phyloP scores from a whole-genome alignment of 805 yeast species.

The Nakazawaea anatomiae region DNA sequence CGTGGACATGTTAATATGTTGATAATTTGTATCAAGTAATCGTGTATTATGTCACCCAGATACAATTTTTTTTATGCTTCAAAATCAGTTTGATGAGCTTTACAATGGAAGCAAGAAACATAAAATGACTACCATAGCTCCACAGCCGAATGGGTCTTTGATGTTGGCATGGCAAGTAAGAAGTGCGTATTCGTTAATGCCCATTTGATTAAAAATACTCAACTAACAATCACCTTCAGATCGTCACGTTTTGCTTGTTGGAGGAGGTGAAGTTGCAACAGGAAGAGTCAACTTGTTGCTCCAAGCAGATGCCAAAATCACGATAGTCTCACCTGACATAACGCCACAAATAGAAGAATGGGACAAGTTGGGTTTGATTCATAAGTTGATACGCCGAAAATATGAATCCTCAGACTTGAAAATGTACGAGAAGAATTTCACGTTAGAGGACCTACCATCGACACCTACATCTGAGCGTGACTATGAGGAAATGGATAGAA shows the following conservation, averaged over 20 bases:
- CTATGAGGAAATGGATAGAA: constrained; percentile 26
- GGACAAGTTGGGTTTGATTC: constrained; percentile 33
- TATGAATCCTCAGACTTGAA: constrained; percentile 42
- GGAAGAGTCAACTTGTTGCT: constrained; percentile 62
- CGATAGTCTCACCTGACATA: constrained; percentile 48
- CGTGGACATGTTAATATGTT: neutral
- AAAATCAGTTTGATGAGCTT: neutral
- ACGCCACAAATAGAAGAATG: constrained; percentile 29
- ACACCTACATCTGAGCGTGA: constrained; percentile 21
- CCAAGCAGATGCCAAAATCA: constrained; percentile 64
- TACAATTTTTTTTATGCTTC: neutral
- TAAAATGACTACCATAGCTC: constrained; percentile 12
- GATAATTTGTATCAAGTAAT: too few species aligned
- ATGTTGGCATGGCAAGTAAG: constrained; percentile 72
- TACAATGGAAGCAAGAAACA: neutral
- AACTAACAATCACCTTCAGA: constrained; percentile 18
- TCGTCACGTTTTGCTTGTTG: constrained; percentile 64
- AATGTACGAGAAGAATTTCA: constrained; percentile 34
- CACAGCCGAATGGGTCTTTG: constrained; percentile 45
- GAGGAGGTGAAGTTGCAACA: constrained; percentile 75
- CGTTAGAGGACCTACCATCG: constrained; percentile 16
- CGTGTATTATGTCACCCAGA: too few species aligned
- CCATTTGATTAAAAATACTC: neutral
- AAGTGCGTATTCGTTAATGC: constrained; percentile 24
- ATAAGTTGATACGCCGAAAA: constrained; percentile 34